Evolutionary conservation across 2,329 filamentous ascomycete genomes (phyloP).

Genomic region (Cylindrodendrum hubeiense): DNA sequence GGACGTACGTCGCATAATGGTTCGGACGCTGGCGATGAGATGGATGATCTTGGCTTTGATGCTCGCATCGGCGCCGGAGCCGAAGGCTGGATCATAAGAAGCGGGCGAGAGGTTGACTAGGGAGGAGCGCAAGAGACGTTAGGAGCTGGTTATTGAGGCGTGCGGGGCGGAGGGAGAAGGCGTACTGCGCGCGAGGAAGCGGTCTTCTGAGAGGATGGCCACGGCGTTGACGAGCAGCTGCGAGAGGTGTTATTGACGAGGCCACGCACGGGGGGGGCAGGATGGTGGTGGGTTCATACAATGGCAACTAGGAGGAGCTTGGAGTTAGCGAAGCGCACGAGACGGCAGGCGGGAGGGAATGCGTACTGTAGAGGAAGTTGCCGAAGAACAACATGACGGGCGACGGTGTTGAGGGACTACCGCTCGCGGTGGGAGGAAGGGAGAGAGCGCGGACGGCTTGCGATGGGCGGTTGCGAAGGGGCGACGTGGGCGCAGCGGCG

Average conservation of each 20-base stretch:
- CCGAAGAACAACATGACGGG: conserved; percentile 75
- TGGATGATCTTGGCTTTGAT: conserved; percentile 90
- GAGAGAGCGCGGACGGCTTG: conserved; percentile 6
- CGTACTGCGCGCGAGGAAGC: conserved; percentile 80
- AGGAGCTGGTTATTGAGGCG: conserved; percentile 13
- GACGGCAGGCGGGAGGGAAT: not conserved
- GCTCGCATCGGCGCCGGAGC: conserved; percentile 78
- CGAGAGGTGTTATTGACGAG: conserved; percentile 5
- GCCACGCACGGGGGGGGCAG: not conserved
- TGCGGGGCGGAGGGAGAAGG: not conserved
- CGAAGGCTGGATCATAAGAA: conserved; percentile 82
- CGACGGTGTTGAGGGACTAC: conserved; percentile 7
- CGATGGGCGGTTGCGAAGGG: conserved; percentile 21
- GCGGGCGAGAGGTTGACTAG: conserved; percentile 80
- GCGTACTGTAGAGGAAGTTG: conserved; percentile 75
- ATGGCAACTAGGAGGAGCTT: conserved; percentile 63
- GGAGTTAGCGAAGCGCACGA: conserved; percentile 24
- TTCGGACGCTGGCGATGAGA: conserved; percentile 89
- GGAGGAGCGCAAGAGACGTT: conserved; percentile 10
- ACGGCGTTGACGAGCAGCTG: conserved; percentile 90
- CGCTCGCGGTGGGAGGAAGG: not conserved
- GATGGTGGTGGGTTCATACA: conserved; percentile 53
- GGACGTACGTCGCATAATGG: conserved; percentile 85
- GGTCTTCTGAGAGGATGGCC: conserved; percentile 93
- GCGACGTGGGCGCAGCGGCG: conserved; percentile 17